Conservation (phyloP, 2,329 filamentous ascomycete species). For the Paecilomyces fulvus region DNA sequence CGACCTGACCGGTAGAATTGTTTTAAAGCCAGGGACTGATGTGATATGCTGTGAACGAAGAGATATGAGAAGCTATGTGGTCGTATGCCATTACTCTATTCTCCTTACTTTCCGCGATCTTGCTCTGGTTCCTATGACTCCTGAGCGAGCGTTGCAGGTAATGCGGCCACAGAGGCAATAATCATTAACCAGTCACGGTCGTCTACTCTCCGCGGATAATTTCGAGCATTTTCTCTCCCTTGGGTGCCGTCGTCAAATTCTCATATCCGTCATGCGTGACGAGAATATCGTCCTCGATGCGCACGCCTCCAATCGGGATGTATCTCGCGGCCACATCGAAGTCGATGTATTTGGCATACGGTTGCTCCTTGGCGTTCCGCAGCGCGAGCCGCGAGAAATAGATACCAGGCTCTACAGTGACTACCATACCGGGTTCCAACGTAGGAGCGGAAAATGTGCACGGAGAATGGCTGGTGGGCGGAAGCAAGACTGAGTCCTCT, state of each 20-base stretch:
- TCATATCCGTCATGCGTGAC: constrained; percentile 61
- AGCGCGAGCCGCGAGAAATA: constrained; percentile 34
- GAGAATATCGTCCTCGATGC: constrained; percentile 53
- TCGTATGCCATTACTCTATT: too few relatives aligned
- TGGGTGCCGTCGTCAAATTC: constrained; percentile 64
- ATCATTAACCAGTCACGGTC: background rate
- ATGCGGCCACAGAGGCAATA: background rate
- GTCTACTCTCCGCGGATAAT: constrained; percentile 23
- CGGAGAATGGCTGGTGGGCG: constrained; percentile 15
- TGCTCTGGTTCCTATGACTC: background rate
- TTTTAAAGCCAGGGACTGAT: too few relatives aligned
- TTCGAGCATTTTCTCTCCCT: constrained; percentile 49
- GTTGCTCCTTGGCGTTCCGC: constrained; percentile 22
- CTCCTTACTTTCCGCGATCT: too few relatives aligned
- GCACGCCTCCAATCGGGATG: constrained; percentile 35
- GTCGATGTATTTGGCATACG: constrained; percentile 29
- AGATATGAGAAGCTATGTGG: too few relatives aligned
- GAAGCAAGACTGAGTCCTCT: constrained; percentile 9
- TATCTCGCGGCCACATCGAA: constrained; percentile 32
- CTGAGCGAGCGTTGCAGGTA: background rate
- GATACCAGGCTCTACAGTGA: constrained; percentile 49
- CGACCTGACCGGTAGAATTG: too few relatives aligned
- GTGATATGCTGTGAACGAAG: too few relatives aligned
- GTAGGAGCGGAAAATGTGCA: constrained; percentile 25
- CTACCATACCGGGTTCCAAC: constrained; percentile 47